Conservation (phyloP, 176 grass and related monocot species). For the Panicum miliaceum region DNA sequence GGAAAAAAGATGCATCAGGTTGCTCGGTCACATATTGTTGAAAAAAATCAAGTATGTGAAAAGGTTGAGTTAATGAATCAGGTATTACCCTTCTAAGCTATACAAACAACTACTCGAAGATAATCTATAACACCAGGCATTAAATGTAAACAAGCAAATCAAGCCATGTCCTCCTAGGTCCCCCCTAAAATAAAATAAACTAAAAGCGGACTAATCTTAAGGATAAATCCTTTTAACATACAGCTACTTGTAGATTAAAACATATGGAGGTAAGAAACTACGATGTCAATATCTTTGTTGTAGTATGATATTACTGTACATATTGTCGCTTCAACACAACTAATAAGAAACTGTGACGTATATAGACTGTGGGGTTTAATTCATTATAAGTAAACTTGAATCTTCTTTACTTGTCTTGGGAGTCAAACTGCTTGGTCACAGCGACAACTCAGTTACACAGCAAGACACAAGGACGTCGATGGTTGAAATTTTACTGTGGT, state of each 20-base stretch:
- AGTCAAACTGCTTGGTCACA: not conserved
- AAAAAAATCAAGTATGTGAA: no score
- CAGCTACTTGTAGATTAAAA: not conserved
- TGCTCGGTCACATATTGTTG: not conserved
- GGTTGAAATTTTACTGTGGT: not conserved
- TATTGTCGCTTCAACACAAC: not conserved
- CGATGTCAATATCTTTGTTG: not conserved
- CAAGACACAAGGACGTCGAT: not conserved
- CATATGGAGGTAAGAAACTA: not conserved
- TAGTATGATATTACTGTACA: not conserved
- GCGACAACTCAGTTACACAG: not conserved
- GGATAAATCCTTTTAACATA: not conserved
- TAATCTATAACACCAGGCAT: not conserved
- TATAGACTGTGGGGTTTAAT: not conserved
- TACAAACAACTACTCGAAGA: not conserved
- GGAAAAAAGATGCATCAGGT: not conserved
- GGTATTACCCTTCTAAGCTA: not conserved
- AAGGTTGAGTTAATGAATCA: not conserved
- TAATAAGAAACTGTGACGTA: not conserved
- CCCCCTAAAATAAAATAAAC: not conserved
- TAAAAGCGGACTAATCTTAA: not conserved
- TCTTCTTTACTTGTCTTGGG: not conserved
- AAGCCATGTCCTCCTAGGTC: not conserved
- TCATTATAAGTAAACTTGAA: not conserved
- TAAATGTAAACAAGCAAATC: not conserved